Evolutionary conservation across 2,329 filamentous ascomycete genomes (phyloP), one percentile per base, ranked within the genome.

Genomic region (Mollisiaceae sp.): DNA sequence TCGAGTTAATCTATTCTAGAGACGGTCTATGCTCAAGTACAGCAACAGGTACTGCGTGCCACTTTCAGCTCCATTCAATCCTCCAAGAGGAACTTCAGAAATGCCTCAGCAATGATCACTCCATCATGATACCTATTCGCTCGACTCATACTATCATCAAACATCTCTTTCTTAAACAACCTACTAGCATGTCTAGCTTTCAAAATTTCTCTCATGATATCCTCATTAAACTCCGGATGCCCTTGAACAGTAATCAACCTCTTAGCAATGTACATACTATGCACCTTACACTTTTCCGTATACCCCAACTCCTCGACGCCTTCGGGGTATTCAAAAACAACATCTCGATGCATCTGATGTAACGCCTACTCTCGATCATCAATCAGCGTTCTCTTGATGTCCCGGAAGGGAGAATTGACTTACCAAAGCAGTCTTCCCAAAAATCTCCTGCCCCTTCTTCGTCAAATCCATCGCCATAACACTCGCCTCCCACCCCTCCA

Each of bases 281-380:
- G 93, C n/a, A 93, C 88, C 11, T 83, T 79, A 79, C 93, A 96
- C 55, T 82, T 79, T 3, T 84, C 82, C 1, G 90, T 91, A 47
- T 82, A 84, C 1, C 87, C 92, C 1, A 96, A 82, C 1, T 82
- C 78, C 63, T 89, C 82, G 1, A 89, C 85, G 62, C 83, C 86
- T 6, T 81, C 74, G 0, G 92, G 92, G 62, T 87, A 86, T 24
- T 82, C 78, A 71, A 83, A 85, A 5, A 94, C 90, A 43, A 90
- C 85, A 75, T 97, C 92, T 69, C 88, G 86, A 78, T 97, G 93
- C 91, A 96, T 94, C 78, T 97, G 92, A 76, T 94, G 90, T 67
- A 96, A 85, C 27, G 83, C 83, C 89, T 91, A 61, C 41, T 90
- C 59, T 32, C 27, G 50, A 27, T 6, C 27, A 47, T 61, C 18